These are phyloP conservation scores for Chaetomium sp. DNA, from an alignment of 2,329 filamentous ascomycete species.

Conservation along the genomic window DNA sequence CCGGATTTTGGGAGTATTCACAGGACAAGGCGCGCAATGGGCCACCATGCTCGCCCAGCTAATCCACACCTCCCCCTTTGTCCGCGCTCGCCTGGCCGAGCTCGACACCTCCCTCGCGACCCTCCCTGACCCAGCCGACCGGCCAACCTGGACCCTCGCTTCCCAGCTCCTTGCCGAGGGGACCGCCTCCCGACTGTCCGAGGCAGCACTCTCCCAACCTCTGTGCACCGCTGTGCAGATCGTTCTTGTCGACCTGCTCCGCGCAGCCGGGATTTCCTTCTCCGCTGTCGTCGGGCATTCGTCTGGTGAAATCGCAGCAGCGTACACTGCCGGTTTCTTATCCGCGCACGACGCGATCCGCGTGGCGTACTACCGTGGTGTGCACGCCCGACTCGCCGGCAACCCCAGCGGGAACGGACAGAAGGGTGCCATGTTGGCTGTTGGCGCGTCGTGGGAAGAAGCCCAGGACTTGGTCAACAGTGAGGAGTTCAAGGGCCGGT, in stretches of 20 bases:
- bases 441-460: constrained; percentile 33
- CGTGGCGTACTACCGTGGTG: constrained; percentile 41
- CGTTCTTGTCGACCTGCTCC: constrained; percentile 35
- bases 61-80: neutral
- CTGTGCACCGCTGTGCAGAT: constrained; percentile 36
- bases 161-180: constrained; percentile 9
- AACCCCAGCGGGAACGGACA: neutral
- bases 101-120: neutral
- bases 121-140: neutral
- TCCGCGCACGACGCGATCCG: constrained; percentile 36
- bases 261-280: constrained; percentile 27
- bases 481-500: constrained; percentile 24
- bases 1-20: neutral
- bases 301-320: constrained; percentile 45
- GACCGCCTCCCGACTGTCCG: constrained; percentile 9
- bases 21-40: neutral
- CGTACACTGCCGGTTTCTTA: constrained; percentile 42
- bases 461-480: constrained; percentile 24
- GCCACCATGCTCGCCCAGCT: neutral
- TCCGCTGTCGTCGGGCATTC: constrained; percentile 40
- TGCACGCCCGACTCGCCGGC: constrained; percentile 19
- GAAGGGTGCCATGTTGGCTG: constrained; percentile 43
- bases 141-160: constrained; percentile 13
- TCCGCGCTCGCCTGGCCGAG: neutral
- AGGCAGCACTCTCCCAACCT: constrained; percentile 27